Conservation (phyloP, 805 yeast species). For the Suhomyces prunicola region DNA sequence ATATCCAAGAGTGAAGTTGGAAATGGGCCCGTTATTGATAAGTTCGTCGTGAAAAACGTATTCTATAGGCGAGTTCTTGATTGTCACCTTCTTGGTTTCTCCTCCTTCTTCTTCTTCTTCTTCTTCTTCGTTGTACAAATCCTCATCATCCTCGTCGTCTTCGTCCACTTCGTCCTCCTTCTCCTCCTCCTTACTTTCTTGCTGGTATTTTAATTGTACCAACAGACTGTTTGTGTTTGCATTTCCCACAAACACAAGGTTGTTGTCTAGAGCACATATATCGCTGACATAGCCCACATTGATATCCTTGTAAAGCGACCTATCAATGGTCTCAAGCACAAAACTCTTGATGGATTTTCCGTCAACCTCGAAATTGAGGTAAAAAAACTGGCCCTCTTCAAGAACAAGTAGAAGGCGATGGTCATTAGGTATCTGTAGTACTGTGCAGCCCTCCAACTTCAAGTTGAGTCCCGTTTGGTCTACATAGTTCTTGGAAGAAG, state of each 20-base stretch:
- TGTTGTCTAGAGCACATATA: conserved; percentile 39
- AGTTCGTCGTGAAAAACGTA: conserved; percentile 45
- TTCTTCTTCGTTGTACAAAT: conserved; percentile 35
- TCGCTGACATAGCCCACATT: conserved; percentile 38
- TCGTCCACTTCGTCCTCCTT: conserved; percentile 5
- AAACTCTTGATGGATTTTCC: conserved; percentile 40
- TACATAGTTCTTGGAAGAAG: conserved; percentile 31
- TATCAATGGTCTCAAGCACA: conserved; percentile 30
- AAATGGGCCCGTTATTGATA: conserved; percentile 68
- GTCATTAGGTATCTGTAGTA: conserved; percentile 34
- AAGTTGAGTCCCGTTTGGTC: conserved; percentile 53
- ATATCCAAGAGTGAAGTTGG: conserved; percentile 64
- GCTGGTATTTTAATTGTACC: conserved; percentile 37
- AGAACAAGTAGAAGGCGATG: conserved; percentile 31
- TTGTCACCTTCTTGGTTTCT: background rate
- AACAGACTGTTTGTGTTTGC: conserved; percentile 58
- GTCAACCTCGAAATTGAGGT: conserved; percentile 37
- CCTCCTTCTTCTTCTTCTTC: conserved; percentile 30
- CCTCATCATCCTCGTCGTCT: conserved; percentile 36
- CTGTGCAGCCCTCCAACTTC: conserved; percentile 51
- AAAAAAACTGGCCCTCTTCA: conserved; percentile 32
- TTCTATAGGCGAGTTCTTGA: conserved; percentile 4
- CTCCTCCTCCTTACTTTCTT: conserved; percentile 4
- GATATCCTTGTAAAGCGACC: conserved; percentile 26
- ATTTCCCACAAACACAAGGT: conserved; percentile 57